Evolutionary conservation across 768 basidiomycete genomes (phyloP), one percentile per base, ranked within the genome.

Genomic region (Lactarius evosmus): DNA sequence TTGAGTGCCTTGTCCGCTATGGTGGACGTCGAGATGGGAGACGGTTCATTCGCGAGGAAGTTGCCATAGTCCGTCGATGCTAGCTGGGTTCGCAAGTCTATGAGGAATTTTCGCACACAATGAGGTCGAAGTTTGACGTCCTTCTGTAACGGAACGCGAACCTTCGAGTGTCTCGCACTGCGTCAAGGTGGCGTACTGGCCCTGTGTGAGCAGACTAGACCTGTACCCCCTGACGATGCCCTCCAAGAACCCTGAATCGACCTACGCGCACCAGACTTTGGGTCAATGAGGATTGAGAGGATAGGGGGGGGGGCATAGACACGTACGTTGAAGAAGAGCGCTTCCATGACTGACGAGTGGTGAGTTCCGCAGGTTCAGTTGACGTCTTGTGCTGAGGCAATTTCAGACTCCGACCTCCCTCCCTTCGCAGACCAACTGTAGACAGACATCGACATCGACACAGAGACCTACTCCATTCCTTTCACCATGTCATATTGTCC

Each of bases 101-200:
- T 7, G 2, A 19, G 25, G 16, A 19, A 2, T 27, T 59, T 19
- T 63, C 19, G 44, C 36, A 51, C 50, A 50, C 8, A 56, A 36
- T 40, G n/a, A 36, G 1, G 5, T 29, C 33, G 2, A 30, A 52
- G 30, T 29, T 32, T 17, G 51, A 32, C 29, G 30, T 17, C 50
- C 50, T 56, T 12, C 25, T 53, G 53, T 19, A 40, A 38, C 29
- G 17, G 11, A 30, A 36, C 27, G 68, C 80, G 59, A 69, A 93
- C 96, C 96, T 80, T 98, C 97, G 33, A 98, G 83, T 30, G 86
- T 93, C 77, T 99, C 97, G 83, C 97, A 98, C 77, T 99, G 97
- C 4, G 91, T 90, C 74, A 99, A 77, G 77, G 93, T 98, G 72
- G 86, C 81, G 76, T 98, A 99, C 74, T 96, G 93, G 70, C 79